These are phyloP conservation scores for Cucurbita pepo DNA, from an alignment of 306 rosid genomes.

Conservation along the genomic window DNA sequence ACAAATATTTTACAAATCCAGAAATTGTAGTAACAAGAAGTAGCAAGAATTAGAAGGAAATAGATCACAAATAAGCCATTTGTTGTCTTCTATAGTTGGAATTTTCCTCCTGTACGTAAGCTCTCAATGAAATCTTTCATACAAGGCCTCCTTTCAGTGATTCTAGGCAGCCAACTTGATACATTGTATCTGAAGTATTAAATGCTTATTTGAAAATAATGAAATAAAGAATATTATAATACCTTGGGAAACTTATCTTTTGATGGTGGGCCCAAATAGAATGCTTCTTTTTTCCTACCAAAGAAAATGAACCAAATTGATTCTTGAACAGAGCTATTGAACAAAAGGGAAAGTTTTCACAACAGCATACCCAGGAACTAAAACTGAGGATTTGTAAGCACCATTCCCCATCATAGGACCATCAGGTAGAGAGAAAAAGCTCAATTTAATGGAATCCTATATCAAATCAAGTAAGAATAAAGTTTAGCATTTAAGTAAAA, in stretches of 20 bases:
- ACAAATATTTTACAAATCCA: not conserved
- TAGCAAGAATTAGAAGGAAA: not conserved
- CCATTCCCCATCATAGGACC: slow-evolving; percentile 78
- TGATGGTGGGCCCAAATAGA: slow-evolving; percentile 75
- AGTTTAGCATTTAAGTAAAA: not conserved
- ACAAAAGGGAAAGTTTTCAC: slow-evolving; percentile 11
- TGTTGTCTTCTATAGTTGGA: not conserved
- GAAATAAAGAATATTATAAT: not conserved
- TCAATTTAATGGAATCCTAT: slow-evolving; percentile 61
- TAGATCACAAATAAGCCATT: not conserved
- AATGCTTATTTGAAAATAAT: not conserved
- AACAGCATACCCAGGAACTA: slow-evolving; percentile 70
- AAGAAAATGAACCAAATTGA: slow-evolving; percentile 6
- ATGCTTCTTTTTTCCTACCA: slow-evolving; percentile 68
- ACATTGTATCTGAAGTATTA: not conserved
- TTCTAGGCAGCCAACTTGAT: not conserved
- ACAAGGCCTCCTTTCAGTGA: not conserved
- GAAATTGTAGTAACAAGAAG: not conserved
- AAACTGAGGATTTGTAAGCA: slow-evolving; percentile 49
- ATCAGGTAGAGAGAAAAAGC: slow-evolving; percentile 89
- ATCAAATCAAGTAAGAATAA: not conserved
- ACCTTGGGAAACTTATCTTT: slow-evolving; percentile 93
- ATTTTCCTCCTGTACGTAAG: not conserved
- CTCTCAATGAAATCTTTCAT: not conserved
- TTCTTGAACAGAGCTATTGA: not conserved